phyloP scores from a whole-genome alignment of 768 basidiomycete species.

The Scleroderma citrinum region DNA sequence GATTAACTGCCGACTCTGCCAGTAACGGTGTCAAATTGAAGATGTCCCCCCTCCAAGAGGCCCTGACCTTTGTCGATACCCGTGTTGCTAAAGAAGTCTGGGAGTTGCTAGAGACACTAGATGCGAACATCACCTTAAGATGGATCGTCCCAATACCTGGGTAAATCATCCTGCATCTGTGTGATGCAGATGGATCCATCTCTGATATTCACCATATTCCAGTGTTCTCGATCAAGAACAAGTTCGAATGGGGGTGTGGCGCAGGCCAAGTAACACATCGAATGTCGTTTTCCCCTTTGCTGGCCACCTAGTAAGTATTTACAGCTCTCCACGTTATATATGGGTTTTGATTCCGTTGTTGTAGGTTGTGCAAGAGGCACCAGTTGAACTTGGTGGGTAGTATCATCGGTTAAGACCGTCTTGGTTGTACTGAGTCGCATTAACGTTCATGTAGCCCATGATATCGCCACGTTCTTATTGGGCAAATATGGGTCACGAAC shows the following conservation, averaged over 20 bases:
- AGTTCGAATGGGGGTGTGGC: constrained; percentile 22
- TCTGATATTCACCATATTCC: neutral
- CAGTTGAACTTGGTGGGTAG: constrained; percentile 23
- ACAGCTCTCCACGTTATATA: neutral
- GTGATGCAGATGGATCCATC: neutral
- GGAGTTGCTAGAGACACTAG: constrained; percentile 22
- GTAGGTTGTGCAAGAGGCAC: constrained; percentile 26
- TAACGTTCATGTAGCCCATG: constrained; percentile 11
- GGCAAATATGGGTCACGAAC: constrained; percentile 3
- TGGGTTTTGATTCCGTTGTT: neutral
- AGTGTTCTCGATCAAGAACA: constrained; percentile 13
- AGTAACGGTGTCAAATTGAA: constrained; percentile 50
- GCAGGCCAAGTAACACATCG: constrained; percentile 23
- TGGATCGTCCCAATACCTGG: constrained; percentile 24
- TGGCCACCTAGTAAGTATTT: constrained; percentile 24
- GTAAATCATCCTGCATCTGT: constrained; percentile 6
- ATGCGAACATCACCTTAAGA: constrained; percentile 20
- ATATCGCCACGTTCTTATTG: constrained; percentile 22
- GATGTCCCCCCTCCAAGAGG: constrained; percentile 62
- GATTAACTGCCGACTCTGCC: constrained; percentile 31
- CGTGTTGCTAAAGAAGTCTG: constrained; percentile 19
- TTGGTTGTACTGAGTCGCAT: neutral
- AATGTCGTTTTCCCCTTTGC: constrained; percentile 23
- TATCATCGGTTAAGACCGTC: no score
- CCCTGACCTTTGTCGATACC: constrained; percentile 49